phyloP scores from a whole-genome alignment of 2,329 filamentous ascomycete species.

The Clarireedia hainanense region DNA sequence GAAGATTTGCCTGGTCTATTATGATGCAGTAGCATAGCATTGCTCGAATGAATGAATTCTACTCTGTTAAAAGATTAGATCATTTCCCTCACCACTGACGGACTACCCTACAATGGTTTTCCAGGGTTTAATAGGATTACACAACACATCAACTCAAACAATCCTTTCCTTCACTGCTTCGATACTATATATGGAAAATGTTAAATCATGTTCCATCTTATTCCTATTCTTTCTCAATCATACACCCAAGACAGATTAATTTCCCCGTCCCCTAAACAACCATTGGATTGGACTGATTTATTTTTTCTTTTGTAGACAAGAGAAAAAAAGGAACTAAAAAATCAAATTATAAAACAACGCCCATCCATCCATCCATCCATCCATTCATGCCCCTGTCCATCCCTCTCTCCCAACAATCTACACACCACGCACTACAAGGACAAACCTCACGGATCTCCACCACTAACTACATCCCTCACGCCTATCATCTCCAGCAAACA shows the following conservation, averaged over 20 bases:
- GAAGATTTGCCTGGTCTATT: background rate
- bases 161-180: background rate
- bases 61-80: background rate
- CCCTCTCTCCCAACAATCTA: background rate
- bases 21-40: background rate
- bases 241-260: constrained; percentile 5
- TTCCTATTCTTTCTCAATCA: background rate
- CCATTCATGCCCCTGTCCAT: background rate
- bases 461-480: constrained; percentile 24
- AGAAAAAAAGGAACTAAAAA: no score
- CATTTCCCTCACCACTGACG: no score
- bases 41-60: background rate
- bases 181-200: background rate
- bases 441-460: constrained; percentile 12
- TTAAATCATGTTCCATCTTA: background rate
- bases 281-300: no score
- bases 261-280: background rate
- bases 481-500: constrained; percentile 57
- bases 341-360: background rate
- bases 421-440: background rate
- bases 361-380: background rate
- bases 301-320: background rate
- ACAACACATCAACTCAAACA: no score
- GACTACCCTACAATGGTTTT: no score
- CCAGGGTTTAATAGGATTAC: no score